Evolutionary conservation across 352 stramenopile species (phyloP).

Genomic region (Aphanomyces cochlioides): DNA sequence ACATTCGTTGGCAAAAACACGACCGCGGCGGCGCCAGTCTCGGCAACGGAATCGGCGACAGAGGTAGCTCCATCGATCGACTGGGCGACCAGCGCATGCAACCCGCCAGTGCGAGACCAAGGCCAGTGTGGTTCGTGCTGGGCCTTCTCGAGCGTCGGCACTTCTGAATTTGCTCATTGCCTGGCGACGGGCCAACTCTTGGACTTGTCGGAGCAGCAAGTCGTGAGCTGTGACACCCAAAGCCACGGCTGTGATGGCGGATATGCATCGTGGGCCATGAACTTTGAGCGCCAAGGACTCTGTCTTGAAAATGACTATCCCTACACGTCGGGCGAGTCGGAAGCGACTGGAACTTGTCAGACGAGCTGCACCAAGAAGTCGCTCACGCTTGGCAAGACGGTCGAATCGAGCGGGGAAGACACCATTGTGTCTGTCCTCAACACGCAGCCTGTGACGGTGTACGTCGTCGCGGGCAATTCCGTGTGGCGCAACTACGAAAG

Average conservation of each 20-base stretch:
- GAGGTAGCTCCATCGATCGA: background rate
- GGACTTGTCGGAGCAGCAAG: constrained; percentile 86
- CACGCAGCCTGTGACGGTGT: constrained; percentile 91
- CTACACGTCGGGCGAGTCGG: background rate
- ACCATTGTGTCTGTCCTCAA: constrained; percentile 84
- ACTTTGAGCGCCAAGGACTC: background rate
- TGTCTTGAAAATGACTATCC: background rate
- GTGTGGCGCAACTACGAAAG: constrained; percentile 95
- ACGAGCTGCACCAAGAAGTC: background rate
- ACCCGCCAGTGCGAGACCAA: constrained; percentile 54
- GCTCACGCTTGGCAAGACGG: constrained; percentile 25
- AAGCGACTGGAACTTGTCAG: background rate
- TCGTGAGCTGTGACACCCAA: constrained; percentile 76
- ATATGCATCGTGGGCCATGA: background rate
- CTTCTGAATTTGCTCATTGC: constrained; percentile 86
- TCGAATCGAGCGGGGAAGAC: constrained; percentile 71
- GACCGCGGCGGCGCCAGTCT: background rate
- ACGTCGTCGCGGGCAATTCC: constrained; percentile 90
- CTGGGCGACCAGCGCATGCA: background rate
- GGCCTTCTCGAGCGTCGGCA: constrained; percentile 89
- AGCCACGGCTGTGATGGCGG: background rate
- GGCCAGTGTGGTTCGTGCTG: constrained; percentile 89
- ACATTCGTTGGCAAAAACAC: background rate
- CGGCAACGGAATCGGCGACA: too few species aligned
- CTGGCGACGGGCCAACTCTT: constrained; percentile 67